Evolutionary conservation across 495 filamentous ascomycete species (phyloP).

Genomic region (Podospora pseudopauciseta): DNA sequence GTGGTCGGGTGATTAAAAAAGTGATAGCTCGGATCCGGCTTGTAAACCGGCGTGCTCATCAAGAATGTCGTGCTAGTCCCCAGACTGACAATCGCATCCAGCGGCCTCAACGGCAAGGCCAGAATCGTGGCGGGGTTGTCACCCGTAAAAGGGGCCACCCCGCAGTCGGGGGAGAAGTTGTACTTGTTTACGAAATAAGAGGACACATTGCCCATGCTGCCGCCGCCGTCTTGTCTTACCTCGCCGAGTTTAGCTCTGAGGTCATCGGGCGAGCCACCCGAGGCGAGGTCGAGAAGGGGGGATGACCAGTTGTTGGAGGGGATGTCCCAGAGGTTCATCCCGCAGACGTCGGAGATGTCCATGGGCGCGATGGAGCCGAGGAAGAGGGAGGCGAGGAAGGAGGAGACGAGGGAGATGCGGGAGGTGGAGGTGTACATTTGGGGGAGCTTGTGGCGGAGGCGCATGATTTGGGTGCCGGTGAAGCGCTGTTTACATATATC

Average conservation of each 20-base stretch:
- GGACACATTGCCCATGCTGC: slow-evolving; percentile 67
- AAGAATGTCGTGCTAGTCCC: slow-evolving; percentile 96
- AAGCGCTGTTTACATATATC: slow-evolving; percentile 61
- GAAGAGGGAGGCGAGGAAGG: slow-evolving; percentile 90
- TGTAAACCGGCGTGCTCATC: slow-evolving; percentile 89
- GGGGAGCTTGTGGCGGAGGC: slow-evolving; percentile 75
- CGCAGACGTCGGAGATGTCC: slow-evolving; percentile 92
- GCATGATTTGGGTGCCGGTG: slow-evolving; percentile 94
- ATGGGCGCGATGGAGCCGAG: slow-evolving; percentile 80
- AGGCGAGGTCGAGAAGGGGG: slow-evolving; percentile 68
- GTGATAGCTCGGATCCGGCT: slow-evolving; percentile 80
- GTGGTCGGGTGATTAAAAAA: slow-evolving; percentile 89
- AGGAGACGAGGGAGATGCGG: slow-evolving; percentile 89
- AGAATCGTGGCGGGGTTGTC: slow-evolving; percentile 97
- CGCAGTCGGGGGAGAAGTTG: slow-evolving; percentile 70
- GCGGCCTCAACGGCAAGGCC: slow-evolving; percentile 74
- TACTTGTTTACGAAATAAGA: slow-evolving; percentile 74
- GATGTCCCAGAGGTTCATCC: slow-evolving; percentile 97
- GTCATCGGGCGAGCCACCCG: slow-evolving; percentile 58
- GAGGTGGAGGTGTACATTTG: slow-evolving; percentile 74
- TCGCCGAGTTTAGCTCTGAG: slow-evolving; percentile 76
- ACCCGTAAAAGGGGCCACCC: slow-evolving; percentile 81
- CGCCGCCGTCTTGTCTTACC: slow-evolving; percentile 76
- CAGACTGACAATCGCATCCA: slow-evolving; percentile 89
- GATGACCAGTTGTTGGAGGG: slow-evolving; percentile 67